Conservation (phyloP, 169 alveolate species). For the Plasmodium ovale region DNA sequence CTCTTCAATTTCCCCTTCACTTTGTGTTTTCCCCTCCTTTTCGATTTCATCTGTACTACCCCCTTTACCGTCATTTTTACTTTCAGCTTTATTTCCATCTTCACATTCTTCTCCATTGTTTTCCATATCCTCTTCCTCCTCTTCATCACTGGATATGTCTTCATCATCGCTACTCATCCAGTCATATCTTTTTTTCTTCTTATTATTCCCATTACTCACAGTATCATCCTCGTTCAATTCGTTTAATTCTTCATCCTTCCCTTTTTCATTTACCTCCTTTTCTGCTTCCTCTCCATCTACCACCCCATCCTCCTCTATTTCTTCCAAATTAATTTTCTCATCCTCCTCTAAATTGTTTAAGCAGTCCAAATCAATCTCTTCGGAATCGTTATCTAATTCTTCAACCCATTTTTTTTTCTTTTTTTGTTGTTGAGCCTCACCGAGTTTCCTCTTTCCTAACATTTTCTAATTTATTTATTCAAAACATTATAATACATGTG, state of each 20-base stretch:
- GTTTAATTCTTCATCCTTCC: not conserved
- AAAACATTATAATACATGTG: slow-evolving; percentile 36
- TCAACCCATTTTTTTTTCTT: slow-evolving; percentile 74
- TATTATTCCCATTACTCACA: slow-evolving; percentile 15
- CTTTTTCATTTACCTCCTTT: slow-evolving; percentile 11
- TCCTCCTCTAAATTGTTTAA: slow-evolving; percentile 37
- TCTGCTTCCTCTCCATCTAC: not conserved
- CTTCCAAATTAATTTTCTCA: slow-evolving; percentile 31
- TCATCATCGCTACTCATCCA: slow-evolving; percentile 79
- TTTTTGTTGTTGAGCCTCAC: slow-evolving; percentile 30
- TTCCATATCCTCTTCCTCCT: slow-evolving; percentile 31
- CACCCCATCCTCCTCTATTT: not conserved
- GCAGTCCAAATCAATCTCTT: slow-evolving; percentile 72
- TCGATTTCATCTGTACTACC: too few relatives aligned
- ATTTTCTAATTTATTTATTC: slow-evolving; percentile 29
- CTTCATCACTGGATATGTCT: slow-evolving; percentile 70
- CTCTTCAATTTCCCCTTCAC: not conserved
- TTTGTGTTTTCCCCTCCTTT: not conserved
- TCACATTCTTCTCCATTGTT: not conserved
- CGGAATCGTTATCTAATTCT: slow-evolving; percentile 72
- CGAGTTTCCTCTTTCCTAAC: slow-evolving; percentile 68
- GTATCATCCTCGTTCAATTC: not conserved
- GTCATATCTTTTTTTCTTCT: slow-evolving; percentile 56
- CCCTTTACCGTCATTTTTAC: too few relatives aligned
- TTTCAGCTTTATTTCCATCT: not conserved